Evolutionary conservation across 805 yeast genomes (phyloP).

Genomic region (Spathaspora sp.): DNA sequence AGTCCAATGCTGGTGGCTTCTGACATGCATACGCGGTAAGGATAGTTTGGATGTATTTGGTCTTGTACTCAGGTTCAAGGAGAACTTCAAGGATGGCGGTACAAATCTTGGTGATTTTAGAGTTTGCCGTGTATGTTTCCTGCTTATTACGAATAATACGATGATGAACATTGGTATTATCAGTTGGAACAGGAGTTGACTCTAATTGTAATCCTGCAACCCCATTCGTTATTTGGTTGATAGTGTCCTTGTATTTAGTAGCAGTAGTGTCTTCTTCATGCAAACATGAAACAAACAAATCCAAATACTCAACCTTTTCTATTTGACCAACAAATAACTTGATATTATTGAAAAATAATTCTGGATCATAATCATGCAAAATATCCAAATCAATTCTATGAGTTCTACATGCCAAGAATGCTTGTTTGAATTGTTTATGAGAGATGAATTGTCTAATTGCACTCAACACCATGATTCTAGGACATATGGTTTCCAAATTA

Average conservation of each 20-base stretch:
- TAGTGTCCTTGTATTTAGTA: constrained; percentile 80
- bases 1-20: constrained; percentile 77
- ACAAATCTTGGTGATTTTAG: constrained; percentile 77
- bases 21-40: constrained; percentile 92
- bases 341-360: constrained; percentile 57
- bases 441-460: constrained; percentile 74
- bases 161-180: constrained; percentile 2
- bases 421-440: constrained; percentile 56
- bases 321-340: constrained; percentile 69
- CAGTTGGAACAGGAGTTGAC: constrained; percentile 10
- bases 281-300: constrained; percentile 81
- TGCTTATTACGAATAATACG: constrained; percentile 36
- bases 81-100: constrained; percentile 61
- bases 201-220: constrained; percentile 8
- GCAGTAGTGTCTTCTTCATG: constrained; percentile 80
- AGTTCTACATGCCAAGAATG: constrained; percentile 79
- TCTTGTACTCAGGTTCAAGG: constrained; percentile 45
- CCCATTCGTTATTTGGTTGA: constrained; percentile 16
- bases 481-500: constrained; percentile 88
- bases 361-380: constrained; percentile 82
- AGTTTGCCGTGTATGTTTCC: constrained; percentile 26
- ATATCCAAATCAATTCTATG: constrained; percentile 91
- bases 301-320: constrained; percentile 70
- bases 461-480: constrained; percentile 85
- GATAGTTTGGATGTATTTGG: constrained; percentile 66